Percentiles rank a stretch among this genome's conserved stretches.
These are phyloP conservation scores for Ceratorhiza oryzae-sativae DNA, from an alignment of 1,284 basidiomycete genomes.

Conservation along the genomic window DNA sequence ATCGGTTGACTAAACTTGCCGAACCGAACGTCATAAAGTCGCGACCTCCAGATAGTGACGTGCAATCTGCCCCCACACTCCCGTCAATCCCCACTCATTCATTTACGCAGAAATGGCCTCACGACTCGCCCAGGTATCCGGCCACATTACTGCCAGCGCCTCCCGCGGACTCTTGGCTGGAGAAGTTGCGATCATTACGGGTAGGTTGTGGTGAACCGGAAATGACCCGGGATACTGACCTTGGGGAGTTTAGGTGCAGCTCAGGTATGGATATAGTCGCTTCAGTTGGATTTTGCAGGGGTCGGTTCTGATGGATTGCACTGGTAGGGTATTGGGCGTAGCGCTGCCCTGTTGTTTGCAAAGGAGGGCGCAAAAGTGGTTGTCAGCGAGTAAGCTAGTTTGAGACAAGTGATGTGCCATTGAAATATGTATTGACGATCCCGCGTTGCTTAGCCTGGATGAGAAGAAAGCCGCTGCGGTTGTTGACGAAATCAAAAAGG, in stretches of 20 bases:
- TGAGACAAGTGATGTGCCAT: slow-evolving; percentile 46
- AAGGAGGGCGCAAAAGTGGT: slow-evolving; percentile 88
- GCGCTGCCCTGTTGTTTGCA: slow-evolving; percentile 78
- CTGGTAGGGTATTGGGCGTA: slow-evolving; percentile 73
- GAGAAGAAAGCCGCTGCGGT: slow-evolving; percentile 69
- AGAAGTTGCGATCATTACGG: slow-evolving; percentile 87
- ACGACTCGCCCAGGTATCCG: slow-evolving; percentile 73
- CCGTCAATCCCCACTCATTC: background rate
- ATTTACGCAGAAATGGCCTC: slow-evolving; percentile 58
- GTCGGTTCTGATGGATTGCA: slow-evolving; percentile 3
- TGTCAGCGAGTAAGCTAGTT: slow-evolving; percentile 70
- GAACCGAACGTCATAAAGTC: slow-evolving; percentile 15
- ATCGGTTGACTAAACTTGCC: slow-evolving; percentile 3
- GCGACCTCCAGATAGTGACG: background rate
- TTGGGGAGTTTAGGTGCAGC: slow-evolving; percentile 63
- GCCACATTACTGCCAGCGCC: slow-evolving; percentile 67
- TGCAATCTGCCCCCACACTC: slow-evolving; percentile 53
- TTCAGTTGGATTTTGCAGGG: slow-evolving; percentile 4
- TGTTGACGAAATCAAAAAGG: slow-evolving; percentile 74
- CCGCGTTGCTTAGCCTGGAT: slow-evolving; percentile 62
- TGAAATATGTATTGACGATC: slow-evolving; percentile 10
- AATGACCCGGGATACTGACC: slow-evolving; percentile 34
- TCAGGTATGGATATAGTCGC: slow-evolving; percentile 58
- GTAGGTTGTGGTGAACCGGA: slow-evolving; percentile 52
- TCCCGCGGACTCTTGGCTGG: slow-evolving; percentile 72